Evolutionary conservation across 306 rosid species (phyloP).

Genomic region (Begonia peltatifolia): DNA sequence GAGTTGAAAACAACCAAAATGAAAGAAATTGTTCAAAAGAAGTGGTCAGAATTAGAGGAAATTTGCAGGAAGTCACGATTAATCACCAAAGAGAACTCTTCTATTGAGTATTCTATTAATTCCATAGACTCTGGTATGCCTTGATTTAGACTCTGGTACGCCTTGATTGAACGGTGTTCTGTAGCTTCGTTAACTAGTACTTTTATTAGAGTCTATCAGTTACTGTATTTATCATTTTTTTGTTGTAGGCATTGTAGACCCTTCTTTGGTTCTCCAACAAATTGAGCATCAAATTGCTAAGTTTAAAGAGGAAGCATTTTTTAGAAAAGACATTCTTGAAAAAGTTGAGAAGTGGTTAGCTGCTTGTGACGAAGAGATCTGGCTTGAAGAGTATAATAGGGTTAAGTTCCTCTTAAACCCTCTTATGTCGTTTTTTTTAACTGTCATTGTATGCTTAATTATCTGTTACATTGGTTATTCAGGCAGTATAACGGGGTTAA

Average conservation of each 20-base stretch:
- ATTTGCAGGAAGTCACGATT: slow-evolving; percentile 44
- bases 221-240: not conserved
- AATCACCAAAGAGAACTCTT: slow-evolving; percentile 15
- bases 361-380: slow-evolving; percentile 64
- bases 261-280: slow-evolving; percentile 31
- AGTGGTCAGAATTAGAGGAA: slow-evolving; percentile 50
- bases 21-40: slow-evolving; percentile 41
- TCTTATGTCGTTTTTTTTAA: not conserved
- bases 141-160: slow-evolving; percentile 26
- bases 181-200: not conserved
- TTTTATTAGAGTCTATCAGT: not conserved
- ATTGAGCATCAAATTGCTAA: slow-evolving; percentile 38
- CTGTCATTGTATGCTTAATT: not conserved
- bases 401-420: slow-evolving; percentile 11
- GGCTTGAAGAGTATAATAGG: slow-evolving; percentile 86
- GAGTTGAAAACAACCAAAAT: slow-evolving; percentile 53
- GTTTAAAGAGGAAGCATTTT: slow-evolving; percentile 44
- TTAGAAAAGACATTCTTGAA: slow-evolving; percentile 67
- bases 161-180: no score
- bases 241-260: slow-evolving; percentile 27
- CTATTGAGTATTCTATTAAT: slow-evolving; percentile 23
- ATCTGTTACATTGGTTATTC: slow-evolving; percentile 4
- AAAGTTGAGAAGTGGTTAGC: slow-evolving; percentile 64
- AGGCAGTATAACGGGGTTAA: slow-evolving; percentile 22
- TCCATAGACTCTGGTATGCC: slow-evolving; percentile 29